Evolutionary conservation across 2,329 filamentous ascomycete genomes (phyloP), one percentile per base, ranked within the genome.

Genomic region (Cladosporium austrohemisphaericum): DNA sequence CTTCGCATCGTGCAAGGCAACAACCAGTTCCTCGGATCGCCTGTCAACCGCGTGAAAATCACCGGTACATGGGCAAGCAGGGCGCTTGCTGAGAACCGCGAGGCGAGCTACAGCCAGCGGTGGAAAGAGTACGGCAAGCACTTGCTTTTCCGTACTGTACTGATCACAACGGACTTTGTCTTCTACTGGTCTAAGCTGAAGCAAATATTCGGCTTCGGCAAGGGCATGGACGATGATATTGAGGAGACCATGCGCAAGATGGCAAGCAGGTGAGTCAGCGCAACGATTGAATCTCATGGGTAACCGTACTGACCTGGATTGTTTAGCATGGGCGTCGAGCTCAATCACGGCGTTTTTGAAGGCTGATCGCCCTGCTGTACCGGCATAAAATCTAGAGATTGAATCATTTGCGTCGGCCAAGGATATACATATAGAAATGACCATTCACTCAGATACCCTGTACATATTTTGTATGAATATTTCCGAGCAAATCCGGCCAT

Each of bases 181-280:
- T 98, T 95, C 67, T 94, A 86, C 67, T 86, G 85, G 59, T 85
- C 83, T 59, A 88, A 86, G 71, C 43, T 94, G 5, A 78, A 82
- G 57, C 91, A 97, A 71, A 78, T 80, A 65, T 64, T 96, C 10
- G 87, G 88, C 0, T 68, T 83, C 2, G 89, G 91, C 0, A 78
- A 83, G 8, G 91, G 91, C 0, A 93, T 97, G 86, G 93, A 97
- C 66, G 92, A 96, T 64, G 89, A 92, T 65, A 83, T 97, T 54
- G 93, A 97, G 74, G 79, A 80, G 63, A 80, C 85, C 59, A 94
- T 97, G 90, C 84, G 80, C 68, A 80, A 77, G 50, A 87, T 96
- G 76, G 92, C 91, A 1, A 88, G 86, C 65, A 57, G 61, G 63
- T 66, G 41, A 60, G 63, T 58, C 10, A n/a, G 14, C 20, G 13